Evolutionary conservation across 1,284 basidiomycete genomes (phyloP).

Genomic region (Pseudozyma flocculosa): DNA sequence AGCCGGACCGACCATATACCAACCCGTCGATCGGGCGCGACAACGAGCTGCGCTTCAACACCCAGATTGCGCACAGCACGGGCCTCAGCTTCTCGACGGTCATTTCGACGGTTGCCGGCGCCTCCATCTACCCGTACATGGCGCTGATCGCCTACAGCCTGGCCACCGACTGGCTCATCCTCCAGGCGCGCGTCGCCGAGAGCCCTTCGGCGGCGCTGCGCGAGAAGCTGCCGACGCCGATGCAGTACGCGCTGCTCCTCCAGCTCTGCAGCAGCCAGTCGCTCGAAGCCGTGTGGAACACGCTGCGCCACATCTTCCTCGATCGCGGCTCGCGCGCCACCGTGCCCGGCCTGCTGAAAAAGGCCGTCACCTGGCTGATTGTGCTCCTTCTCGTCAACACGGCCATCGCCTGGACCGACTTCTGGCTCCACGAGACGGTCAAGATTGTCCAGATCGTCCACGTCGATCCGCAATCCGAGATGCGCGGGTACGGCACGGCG

Average conservation of each 20-base stretch:
- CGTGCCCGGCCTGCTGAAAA: slow-evolving; percentile 8
- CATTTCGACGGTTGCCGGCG: slow-evolving; percentile 12
- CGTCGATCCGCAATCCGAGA: slow-evolving; percentile 1
- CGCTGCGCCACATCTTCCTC: slow-evolving; percentile 5
- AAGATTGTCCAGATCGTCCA: slow-evolving; percentile 10
- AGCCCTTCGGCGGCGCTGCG: background rate
- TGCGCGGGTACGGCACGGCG: slow-evolving; percentile 1
- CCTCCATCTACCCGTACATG: slow-evolving; percentile 14
- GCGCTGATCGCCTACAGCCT: slow-evolving; percentile 12
- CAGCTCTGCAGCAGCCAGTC: slow-evolving; percentile 11
- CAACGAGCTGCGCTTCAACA: slow-evolving; percentile 6
- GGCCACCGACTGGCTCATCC: slow-evolving; percentile 12
- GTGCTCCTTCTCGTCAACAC: slow-evolving; percentile 4
- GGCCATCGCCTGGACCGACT: slow-evolving; percentile 5
- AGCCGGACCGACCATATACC: slow-evolving; percentile 7
- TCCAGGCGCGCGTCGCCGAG: slow-evolving; percentile 5
- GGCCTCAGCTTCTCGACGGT: slow-evolving; percentile 10
- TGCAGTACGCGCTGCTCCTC: slow-evolving; percentile 13
- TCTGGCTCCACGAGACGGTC: slow-evolving; percentile 15
- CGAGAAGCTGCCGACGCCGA: slow-evolving; percentile 11
- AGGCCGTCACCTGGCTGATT: slow-evolving; percentile 12
- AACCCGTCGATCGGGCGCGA: slow-evolving; percentile 3
- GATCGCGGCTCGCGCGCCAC: slow-evolving; percentile 1
- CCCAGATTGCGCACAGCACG: slow-evolving; percentile 10
- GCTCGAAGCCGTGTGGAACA: slow-evolving; percentile 7